Conservation (phyloP, 371 early-diverging fungal genomes). For the Mucor velutinosus region DNA sequence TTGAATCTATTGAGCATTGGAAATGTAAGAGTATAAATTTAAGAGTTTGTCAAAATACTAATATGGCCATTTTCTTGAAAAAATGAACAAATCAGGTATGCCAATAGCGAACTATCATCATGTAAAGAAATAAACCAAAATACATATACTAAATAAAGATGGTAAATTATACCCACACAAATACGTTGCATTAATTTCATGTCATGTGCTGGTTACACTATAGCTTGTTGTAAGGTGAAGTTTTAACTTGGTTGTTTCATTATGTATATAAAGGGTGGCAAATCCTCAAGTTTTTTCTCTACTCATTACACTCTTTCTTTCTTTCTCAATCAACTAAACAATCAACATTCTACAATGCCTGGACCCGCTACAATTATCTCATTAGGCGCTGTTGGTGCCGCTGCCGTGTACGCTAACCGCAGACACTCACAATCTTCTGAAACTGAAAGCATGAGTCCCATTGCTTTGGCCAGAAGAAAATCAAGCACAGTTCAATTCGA, state of each 20-base stretch:
- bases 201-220: not conserved
- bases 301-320: not conserved
- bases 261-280: not conserved
- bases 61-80: not conserved
- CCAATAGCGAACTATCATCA: not conserved
- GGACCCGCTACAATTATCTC: conserved; percentile 46
- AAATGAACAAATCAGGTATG: conserved; percentile 1
- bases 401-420: conserved; percentile 34
- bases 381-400: conserved; percentile 48
- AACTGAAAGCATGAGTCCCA: conserved; percentile 20
- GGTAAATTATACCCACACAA: not conserved
- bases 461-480: conserved; percentile 36
- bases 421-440: conserved; percentile 17
- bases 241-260: not conserved
- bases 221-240: not conserved
- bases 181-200: conserved; percentile 1
- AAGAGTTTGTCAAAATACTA: not conserved
- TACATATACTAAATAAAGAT: not conserved
- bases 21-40: conserved; percentile 15
- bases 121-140: not conserved
- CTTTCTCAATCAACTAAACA: not conserved
- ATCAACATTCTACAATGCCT: conserved; percentile 28
- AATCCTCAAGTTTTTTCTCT: not conserved
- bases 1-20: conserved; percentile 26
- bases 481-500: conserved; percentile 33